Base-by-base conservation (phyloP, 2,329 filamentous ascomycete genomes). In the Ophiocordyceps camponoti-leonardi region DNA sequence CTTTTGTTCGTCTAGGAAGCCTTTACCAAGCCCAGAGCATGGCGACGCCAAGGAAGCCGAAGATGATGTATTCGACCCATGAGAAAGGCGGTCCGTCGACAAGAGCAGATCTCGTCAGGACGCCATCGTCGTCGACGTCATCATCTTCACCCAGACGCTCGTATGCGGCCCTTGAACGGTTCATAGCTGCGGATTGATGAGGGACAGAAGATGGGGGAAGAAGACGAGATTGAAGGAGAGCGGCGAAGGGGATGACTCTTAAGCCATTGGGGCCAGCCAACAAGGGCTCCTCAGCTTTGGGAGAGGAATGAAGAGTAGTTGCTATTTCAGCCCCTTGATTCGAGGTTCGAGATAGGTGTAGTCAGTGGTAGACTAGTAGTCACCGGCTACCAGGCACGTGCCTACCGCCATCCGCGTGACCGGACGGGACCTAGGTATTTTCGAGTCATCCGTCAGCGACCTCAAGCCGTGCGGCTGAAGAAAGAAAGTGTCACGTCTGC, bases 21-120 rank as follows among this genome's bases (percentile, higher is more conserved):
- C 20, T 75, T 53, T 75, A 93, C 90, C 90, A 96, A 46, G 90
- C 87, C 90, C 90, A 96, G 41, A 96, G 72, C 92, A 96, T 96
- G 45, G 88, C 85, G 47, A 94, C 72, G 44, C 92, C 92, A 23
- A 96, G 69, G 44, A 94, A 67, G 46, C 83, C 69, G 62, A 96
- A 96, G 58, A 94, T 81, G 54, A 65, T 67, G 64, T 96, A 98
- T 60, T 93, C 85, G 33, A 85, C 58, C 79, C 83, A 87, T 50
- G 86, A 94, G 66, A 94, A 94, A 18, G 70, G 69, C 31, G 65
- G 56, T 33, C 67, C 65, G 16, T 66, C 56, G 37, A 19, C 30
- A n/a, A 41, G 30, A 22, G 53, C 58, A 18, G 62, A 61, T 18
- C 53, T 49, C 7, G 54, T 41, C 20, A 26, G 20, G 20, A 11